Evolutionary conservation across 352 stramenopile species (phyloP), one percentile per base, ranked within the genome.

Genomic region (Blastocystis sp.): DNA sequence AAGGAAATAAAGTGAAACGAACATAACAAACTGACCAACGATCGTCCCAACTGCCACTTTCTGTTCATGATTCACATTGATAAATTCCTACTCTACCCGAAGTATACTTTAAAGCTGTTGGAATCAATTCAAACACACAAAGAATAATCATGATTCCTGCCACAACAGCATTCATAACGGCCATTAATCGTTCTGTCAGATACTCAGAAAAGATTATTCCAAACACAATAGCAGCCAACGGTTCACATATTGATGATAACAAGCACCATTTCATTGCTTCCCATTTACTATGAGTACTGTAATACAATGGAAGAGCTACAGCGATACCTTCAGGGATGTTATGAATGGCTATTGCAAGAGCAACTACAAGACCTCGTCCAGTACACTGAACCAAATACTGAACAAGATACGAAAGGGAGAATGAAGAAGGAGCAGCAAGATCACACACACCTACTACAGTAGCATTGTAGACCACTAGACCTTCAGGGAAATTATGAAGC

Each of bases 121-220:
- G 75, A 74, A 86, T 35, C 37, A 86, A 58, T 39, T 86, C 75
- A 42, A 57, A 57, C 32, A 86, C 43, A 51, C 75, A 73, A 29
- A 86, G 61, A 58, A 86, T 75, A 37, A 86, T 77, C 75, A 86
- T 86, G 52, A 86, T 86, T 7, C 75, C 75, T 12, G 75, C 75
- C 0, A 86, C 75, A 11, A 86, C 42, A 12, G 75, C 75, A 57
- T 86, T 86, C 37, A 86, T 58, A n/a, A 65, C 16, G 7, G 75
- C 75, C 75, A 86, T 86, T 19, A 86, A 7, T 52, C n/a, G 7
- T n/a, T 32, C 43, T 0, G 75, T 86, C 43, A 86, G 57, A 32
- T 46, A 86, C 2, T 80, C 61, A 11, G 24, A 37, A 37, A 86
- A 86, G 3, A 86, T 16, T 4, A 86, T 9, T 21, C 75, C 75